Evolutionary conservation across 805 yeast genomes (phyloP).

Genomic region (Scheffersomyces stipitis): DNA sequence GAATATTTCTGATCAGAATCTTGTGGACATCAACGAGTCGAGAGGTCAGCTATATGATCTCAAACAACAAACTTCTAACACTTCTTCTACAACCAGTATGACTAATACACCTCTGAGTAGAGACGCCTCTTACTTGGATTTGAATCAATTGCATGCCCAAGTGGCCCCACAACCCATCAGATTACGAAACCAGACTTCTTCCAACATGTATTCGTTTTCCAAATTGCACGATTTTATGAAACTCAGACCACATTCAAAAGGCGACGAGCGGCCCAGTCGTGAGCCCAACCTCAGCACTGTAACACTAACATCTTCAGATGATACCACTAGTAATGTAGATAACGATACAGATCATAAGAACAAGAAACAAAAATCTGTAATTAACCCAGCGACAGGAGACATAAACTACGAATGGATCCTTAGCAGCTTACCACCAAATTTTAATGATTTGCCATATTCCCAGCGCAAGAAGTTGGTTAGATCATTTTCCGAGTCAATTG

Average conservation of each 20-base stretch:
- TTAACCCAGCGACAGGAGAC: conserved; percentile 23
- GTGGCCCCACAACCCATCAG: conserved; percentile 44
- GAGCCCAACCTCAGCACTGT: conserved; percentile 5
- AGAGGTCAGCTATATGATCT: neutral
- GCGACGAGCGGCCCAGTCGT: conserved; percentile 3
- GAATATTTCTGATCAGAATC: conserved; percentile 16
- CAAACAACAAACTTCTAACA: conserved; percentile 1
- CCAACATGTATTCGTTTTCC: conserved; percentile 14
- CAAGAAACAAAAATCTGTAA: conserved; percentile 24
- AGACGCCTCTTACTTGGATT: conserved; percentile 39
- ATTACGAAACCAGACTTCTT: conserved; percentile 10
- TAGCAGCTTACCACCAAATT: conserved; percentile 51
- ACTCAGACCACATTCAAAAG: conserved; percentile 15
- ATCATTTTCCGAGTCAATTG: conserved; percentile 38
- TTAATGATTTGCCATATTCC: conserved; percentile 57
- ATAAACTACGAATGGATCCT: conserved; percentile 42
- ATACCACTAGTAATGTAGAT: neutral
- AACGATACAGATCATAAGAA: conserved; percentile 11
- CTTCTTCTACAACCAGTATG: conserved; percentile 10
- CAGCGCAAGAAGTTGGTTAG: conserved; percentile 51
- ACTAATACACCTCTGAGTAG: conserved; percentile 30
- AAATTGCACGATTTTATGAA: conserved; percentile 24
- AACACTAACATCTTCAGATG: conserved; percentile 9
- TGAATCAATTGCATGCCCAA: conserved; percentile 41
- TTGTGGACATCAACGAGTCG: conserved; percentile 1